These are phyloP conservation scores for Casaregolazyma lundiana DNA, from an alignment of 1,139 yeast genomes.

Conservation along the genomic window DNA sequence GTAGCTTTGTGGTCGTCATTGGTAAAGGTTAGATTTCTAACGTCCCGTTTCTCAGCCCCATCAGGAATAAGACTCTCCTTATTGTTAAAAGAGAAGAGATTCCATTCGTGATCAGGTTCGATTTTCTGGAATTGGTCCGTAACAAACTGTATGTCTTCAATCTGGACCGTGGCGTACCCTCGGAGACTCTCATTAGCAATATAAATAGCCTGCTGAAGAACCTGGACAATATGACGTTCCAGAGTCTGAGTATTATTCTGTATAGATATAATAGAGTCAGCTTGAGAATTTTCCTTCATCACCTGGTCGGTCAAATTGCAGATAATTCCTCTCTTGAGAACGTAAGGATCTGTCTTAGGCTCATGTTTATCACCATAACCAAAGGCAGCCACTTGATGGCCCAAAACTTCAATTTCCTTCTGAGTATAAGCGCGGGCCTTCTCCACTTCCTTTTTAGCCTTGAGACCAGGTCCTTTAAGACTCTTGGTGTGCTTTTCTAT, in stretches of 20 bases:
- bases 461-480: conserved; percentile 33
- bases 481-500: conserved; percentile 40
- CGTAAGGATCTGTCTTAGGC: conserved; percentile 43
- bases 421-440: conserved; percentile 34
- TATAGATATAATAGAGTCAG: conserved; percentile 39
- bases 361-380: conserved; percentile 32
- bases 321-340: conserved; percentile 37
- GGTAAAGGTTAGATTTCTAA: conserved; percentile 36
- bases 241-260: conserved; percentile 41
- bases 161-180: conserved; percentile 29
- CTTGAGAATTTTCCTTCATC: conserved; percentile 41
- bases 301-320: conserved; percentile 40
- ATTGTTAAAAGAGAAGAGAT: conserved; percentile 35
- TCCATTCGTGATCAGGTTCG: conserved; percentile 43
- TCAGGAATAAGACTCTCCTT: conserved; percentile 30
- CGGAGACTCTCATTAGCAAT: conserved; percentile 31
- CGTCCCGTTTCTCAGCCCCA: conserved; percentile 37
- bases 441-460: conserved; percentile 37
- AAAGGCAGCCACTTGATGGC: conserved; percentile 30
- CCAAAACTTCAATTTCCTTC: conserved; percentile 36
- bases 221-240: conserved; percentile 42
- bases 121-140: conserved; percentile 33
- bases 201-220: conserved; percentile 38
- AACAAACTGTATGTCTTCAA: conserved; percentile 31
- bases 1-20: conserved; percentile 39